Base-by-base conservation (phyloP, 139 green algal species). In the Micractinium sp. region DNA sequence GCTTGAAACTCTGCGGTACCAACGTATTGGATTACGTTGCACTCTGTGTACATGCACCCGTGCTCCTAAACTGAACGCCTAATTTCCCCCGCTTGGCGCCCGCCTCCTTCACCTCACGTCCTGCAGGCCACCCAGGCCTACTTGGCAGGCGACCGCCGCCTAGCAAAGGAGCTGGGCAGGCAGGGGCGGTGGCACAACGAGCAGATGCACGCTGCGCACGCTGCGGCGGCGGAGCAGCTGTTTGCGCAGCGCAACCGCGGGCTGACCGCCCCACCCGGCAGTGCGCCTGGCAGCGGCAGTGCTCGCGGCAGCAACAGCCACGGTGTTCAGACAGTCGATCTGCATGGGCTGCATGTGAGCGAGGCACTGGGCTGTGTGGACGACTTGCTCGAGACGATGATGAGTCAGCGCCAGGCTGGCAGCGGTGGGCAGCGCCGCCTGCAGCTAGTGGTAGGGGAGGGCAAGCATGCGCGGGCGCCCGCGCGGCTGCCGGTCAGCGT, bases 111-210 rank as follows among this genome's bases (percentile, higher is more conserved):
- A 47, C 13, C n/a, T n/a, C 29, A 35, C 81, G n/a, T 7, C 25
- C n/a, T 84, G 87, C 92, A 97, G 91, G 95, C 95, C 13, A 97
- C 95, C 14, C 91, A 94, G 61, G 95, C 95, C 1, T 98, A 94
- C 86, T 71, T 97, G 83, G 85, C 90, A 36, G 95, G 95, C 38
- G 92, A 97, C 85, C 95, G 95, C 87, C 91, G 90, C 7, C 87
- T 96, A 33, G 95, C 95, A 9, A 95, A 94, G 85, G 81, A 97
- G 78, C 88, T 97, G 77, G 92, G 93, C 0, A 90, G 85, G 12
- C 91, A 94, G 80, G 95, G 95, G 5, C 91, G 95, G n/a, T 86
- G 78, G 76, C 91, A 95, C 63, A 90, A 85, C n/a, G 77, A 93
- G 61, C 71, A 93, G 74, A 97, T 97, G 95, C 91, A 93, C 71